Base-by-base conservation (phyloP, 2,329 filamentous ascomycete genomes). In the Fusarium protoensiforme region DNA sequence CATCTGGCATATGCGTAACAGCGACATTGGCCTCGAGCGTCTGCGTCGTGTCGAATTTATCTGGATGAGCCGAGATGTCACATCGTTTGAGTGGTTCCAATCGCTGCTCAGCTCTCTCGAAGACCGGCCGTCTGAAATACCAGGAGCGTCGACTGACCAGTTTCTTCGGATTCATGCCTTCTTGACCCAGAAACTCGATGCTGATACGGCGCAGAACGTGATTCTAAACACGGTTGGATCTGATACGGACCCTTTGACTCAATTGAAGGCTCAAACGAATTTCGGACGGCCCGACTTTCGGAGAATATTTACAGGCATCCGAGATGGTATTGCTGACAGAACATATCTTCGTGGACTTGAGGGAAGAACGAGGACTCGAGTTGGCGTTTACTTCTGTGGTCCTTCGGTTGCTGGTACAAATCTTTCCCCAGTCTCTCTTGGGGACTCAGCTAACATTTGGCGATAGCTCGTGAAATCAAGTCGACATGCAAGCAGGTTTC, bases 151-250 rank as follows among this genome's bases (percentile, higher is more conserved):
- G 53, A 90, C 90, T 27, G 85, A 89, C 56, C 95, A 98, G 79
- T 99, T 99, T 89, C 87, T 99, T 78, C 94, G 95, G 82, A 99
- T 99, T 75, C 96, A 99, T 85, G 98, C 95, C 1, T 99, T 98
- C 80, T 92, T 99, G 38, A 99, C 96, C 1, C 95, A 98, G 83
- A 93, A 92, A 78, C 90, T 98, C 68, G 96, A 98, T 82, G 89
- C 92, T 76, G 95, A 99, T 82, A 98, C 94, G 0, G 92, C 94
- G 3, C 93, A 98, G 77, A 98, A 98, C 83, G 98, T 99, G 80
- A 94, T 98, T 56, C 90, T 99, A 72, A 98, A 99, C 86, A 95
- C 92, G 62, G 96, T 98, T 24, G 96, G 96, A 63, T 91, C 93
- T 43, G 92, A 93, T 41, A 88, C 94, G 72, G 96, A 99, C 82